Evolutionary conservation across 2,329 filamentous ascomycete genomes (phyloP).

Genomic region (Aspergillus viridinutans): DNA sequence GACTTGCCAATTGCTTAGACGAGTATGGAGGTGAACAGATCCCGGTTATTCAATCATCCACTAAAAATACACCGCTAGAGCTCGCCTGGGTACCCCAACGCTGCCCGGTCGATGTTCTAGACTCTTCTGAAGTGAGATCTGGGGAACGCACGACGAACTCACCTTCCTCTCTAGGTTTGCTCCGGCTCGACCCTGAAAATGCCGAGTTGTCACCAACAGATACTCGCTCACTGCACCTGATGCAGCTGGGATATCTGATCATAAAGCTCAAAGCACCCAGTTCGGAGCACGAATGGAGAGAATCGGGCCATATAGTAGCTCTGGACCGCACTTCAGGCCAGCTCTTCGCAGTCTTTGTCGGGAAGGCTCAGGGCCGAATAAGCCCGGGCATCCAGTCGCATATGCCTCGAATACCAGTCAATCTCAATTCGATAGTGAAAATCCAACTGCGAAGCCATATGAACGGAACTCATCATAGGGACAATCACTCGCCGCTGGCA

Average conservation of each 20-base stretch:
- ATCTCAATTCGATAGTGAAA: conserved; percentile 8
- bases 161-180: conserved; percentile 28
- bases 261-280: conserved; percentile 12
- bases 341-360: conserved; percentile 29
- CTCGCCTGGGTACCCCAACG: conserved; percentile 32
- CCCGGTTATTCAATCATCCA: conserved; percentile 12
- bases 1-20: conserved; percentile 29
- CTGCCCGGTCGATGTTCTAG: conserved; percentile 30
- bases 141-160: conserved; percentile 12
- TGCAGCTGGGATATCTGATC: conserved; percentile 36
- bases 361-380: conserved; percentile 15
- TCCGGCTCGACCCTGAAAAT: conserved; percentile 23
- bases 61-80: conserved; percentile 10
- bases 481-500: neutral
- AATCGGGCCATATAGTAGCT: conserved; percentile 34
- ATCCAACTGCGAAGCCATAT: conserved; percentile 3
- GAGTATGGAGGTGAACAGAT: conserved; percentile 31
- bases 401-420: neutral
- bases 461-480: neutral
- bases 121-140: conserved; percentile 6
- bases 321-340: conserved; percentile 31
- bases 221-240: conserved; percentile 25
- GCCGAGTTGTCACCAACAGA: conserved; percentile 17
- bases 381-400: conserved; percentile 1
- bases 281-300: conserved; percentile 20